Base-by-base conservation (phyloP, 441 rosid genomes). In the Eutrema salsugineum region DNA sequence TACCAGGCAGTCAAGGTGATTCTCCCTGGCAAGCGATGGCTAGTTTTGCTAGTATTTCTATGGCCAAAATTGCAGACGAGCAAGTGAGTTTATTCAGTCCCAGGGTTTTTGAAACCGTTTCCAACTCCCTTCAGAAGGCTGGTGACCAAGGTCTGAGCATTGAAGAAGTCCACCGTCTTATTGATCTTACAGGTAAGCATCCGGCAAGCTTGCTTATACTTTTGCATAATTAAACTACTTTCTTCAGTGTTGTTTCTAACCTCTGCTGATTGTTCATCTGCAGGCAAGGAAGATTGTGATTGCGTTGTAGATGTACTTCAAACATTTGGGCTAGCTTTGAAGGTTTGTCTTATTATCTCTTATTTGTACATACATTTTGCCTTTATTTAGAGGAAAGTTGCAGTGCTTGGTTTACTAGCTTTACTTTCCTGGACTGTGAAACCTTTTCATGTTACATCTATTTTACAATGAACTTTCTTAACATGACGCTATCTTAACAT, bases 71-170 rank as follows among this genome's bases (percentile, higher is more conserved):
- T 71, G 77, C 78, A 76, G 84, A 78, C 62, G 66, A 72, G 73
- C 57, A 76, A 66, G 54, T 42, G 33, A 71, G 78, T 79, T 68
- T 71, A 63, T 68, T 81, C 67, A 62, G 61, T 80, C 89, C 91
- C 28, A 82, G 70, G 75, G 77, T 81, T 70, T 85, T 93, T 64
- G 84, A 81, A 82, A 74, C 76, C 59, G 70, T 86, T 73, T 84
- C 80, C 77, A 35, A 75, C 79, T 84, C 86, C 62, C 87, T 93
- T 80, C 84, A 91, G 83, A 89, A 83, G 84, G 91, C 95, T 61
- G 97, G 98, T 66, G 99, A 95, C 79, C 97, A 91, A 82, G 99
- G 99, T 63, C 81, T 93, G 83, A 82, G 86, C 63, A 64, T 79
- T 51, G 86, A 87, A 81, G 95, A 89, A 69, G 76, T 93, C 78